A percentile compares a stretch with the other conserved stretches of the same genome.
These are phyloP conservation scores for Neurospora pannonica DNA, from an alignment of 495 filamentous ascomycete genomes.

Conservation along the genomic window DNA sequence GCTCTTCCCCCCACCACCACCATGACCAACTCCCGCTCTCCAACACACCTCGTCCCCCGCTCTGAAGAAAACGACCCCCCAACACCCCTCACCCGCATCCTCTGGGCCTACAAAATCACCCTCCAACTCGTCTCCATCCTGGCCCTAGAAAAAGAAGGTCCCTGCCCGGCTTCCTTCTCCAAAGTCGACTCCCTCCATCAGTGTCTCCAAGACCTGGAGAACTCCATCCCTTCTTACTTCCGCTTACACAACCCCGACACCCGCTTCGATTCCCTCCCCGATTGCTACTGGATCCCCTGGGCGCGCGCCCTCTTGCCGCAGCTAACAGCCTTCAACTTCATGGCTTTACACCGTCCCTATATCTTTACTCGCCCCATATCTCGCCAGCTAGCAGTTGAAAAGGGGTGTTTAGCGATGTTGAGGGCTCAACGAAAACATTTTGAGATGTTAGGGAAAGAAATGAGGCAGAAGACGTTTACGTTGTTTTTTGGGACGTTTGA, in stretches of 20 bases:
- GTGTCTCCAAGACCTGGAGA: conserved; percentile 36
- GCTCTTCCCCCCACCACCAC: conserved; percentile 9
- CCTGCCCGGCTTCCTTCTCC: conserved; percentile 40
- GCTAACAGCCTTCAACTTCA: conserved; percentile 42
- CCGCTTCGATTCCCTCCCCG: conserved; percentile 39
- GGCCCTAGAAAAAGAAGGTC: conserved; percentile 42
- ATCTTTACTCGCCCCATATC: conserved; percentile 47
- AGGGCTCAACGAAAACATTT: conserved; percentile 44
- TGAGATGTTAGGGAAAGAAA: not conserved
- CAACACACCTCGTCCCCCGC: conserved; percentile 24
- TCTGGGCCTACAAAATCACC: conserved; percentile 29
- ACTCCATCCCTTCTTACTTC: conserved; percentile 42
- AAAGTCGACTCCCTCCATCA: conserved; percentile 46
- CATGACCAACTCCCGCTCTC: conserved; percentile 15
- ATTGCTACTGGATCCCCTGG: conserved; percentile 44
- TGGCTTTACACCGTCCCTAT: conserved; percentile 54
- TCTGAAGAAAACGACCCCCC: conserved; percentile 27
- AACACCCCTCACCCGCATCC: conserved; percentile 30
- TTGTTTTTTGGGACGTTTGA: conserved; percentile 53
- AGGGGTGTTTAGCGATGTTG: conserved; percentile 46
- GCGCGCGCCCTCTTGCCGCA: conserved; percentile 39
- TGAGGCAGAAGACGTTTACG: not conserved
- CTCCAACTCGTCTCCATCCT: conserved; percentile 26
- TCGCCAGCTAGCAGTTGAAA: conserved; percentile 39
- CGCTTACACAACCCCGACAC: conserved; percentile 43